These are phyloP conservation scores for Torulaspora microellipsoides DNA, from an alignment of 805 yeast genomes.

Conservation along the genomic window DNA sequence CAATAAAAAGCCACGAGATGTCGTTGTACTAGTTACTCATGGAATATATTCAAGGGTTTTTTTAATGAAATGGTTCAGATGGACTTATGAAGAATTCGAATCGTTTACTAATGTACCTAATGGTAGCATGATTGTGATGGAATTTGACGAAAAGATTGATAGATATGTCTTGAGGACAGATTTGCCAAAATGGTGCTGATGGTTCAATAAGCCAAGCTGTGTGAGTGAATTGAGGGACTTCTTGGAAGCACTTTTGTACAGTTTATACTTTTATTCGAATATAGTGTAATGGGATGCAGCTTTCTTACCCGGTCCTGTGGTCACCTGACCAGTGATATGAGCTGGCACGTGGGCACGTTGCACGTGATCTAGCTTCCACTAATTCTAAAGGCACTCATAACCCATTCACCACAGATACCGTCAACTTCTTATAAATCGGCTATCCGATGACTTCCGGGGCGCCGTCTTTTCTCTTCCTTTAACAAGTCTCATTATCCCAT, in stretches of 20 bases:
- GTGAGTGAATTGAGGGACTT: neutral
- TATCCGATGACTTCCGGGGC: too few species aligned
- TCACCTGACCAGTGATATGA: neutral
- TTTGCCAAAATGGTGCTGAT: slow-evolving; percentile 68
- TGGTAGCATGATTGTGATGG: slow-evolving; percentile 79
- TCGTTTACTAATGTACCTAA: slow-evolving; percentile 77
- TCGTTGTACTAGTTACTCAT: slow-evolving; percentile 81
- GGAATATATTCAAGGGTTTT: slow-evolving; percentile 94
- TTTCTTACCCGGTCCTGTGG: too few species aligned
- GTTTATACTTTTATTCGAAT: neutral
- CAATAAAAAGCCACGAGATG: slow-evolving; percentile 63
- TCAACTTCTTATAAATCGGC: too few species aligned
- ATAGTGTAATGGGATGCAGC: neutral
- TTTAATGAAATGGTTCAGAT: slow-evolving; percentile 89
- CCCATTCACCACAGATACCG: too few species aligned
- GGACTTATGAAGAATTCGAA: slow-evolving; percentile 90
- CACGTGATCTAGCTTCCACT: too few species aligned
- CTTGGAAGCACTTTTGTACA: neutral
- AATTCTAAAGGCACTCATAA: too few species aligned
- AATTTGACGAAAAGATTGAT: slow-evolving; percentile 44
- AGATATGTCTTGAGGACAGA: slow-evolving; percentile 57
- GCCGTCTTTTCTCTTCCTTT: too few species aligned
- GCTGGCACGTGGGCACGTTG: too few species aligned
- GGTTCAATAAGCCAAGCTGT: slow-evolving; percentile 24
- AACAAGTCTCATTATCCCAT: too few species aligned